Conservation (phyloP, 805 yeast species). For the Cyberlindnera saturnus region DNA sequence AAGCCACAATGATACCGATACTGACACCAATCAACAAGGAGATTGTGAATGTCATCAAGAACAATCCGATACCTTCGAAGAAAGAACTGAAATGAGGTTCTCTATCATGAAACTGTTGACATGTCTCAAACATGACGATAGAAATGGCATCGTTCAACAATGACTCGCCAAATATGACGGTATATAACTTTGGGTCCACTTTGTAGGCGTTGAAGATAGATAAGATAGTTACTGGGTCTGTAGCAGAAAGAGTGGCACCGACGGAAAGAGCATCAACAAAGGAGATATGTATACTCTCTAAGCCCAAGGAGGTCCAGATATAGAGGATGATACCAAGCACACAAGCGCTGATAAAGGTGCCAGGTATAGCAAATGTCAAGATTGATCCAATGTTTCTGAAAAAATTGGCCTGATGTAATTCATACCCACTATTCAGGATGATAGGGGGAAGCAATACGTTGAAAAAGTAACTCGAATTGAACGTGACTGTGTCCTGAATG, state of each 20-base stretch:
- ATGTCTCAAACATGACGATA: slow-evolving; percentile 98
- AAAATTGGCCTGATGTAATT: slow-evolving; percentile 91
- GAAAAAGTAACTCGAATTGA: slow-evolving; percentile 91
- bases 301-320: slow-evolving; percentile 86
- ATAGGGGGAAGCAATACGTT: slow-evolving; percentile 93
- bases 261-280: slow-evolving; percentile 97
- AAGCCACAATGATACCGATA: slow-evolving; percentile 83
- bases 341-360: slow-evolving; percentile 87
- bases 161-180: slow-evolving; percentile 96
- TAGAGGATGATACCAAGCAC: slow-evolving; percentile 85
- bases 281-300: slow-evolving; percentile 82
- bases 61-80: slow-evolving; percentile 90
- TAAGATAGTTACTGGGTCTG: slow-evolving; percentile 96
- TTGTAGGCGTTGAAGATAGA: slow-evolving; percentile 96
- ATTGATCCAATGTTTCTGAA: slow-evolving; percentile 89
- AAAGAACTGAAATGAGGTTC: slow-evolving; percentile 67
- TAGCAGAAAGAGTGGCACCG: slow-evolving; percentile 96
- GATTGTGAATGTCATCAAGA: slow-evolving; percentile 87
- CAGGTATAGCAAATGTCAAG: slow-evolving; percentile 91
- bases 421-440: slow-evolving; percentile 93
- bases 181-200: slow-evolving; percentile 95
- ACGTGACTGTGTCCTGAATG: slow-evolving; percentile 94
- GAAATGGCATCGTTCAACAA: slow-evolving; percentile 95
- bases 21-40: slow-evolving; percentile 85
- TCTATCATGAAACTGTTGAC: slow-evolving; percentile 91